Percentiles rank a stretch among this genome's conserved stretches.
Conservation (phyloP, 805 yeast genomes). For the Metschnikowia sp. region DNA sequence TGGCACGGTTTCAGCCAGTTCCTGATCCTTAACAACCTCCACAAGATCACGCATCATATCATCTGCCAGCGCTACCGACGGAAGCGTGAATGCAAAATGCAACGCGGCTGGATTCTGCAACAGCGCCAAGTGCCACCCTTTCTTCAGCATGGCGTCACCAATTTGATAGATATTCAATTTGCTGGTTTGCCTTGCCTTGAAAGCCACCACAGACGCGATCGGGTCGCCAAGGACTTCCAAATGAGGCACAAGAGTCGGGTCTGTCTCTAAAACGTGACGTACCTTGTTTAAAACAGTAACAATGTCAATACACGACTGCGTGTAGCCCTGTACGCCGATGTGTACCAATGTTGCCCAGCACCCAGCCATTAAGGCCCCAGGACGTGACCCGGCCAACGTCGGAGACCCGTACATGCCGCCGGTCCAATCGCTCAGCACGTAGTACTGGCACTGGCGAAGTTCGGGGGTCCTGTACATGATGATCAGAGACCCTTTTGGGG, state of each 20-base stretch:
- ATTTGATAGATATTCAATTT: slow-evolving; percentile 66
- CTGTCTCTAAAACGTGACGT: slow-evolving; percentile 42
- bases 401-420: slow-evolving; percentile 98
- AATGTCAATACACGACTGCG: slow-evolving; percentile 60
- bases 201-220: slow-evolving; percentile 73
- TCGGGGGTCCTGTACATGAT: slow-evolving; percentile 77
- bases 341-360: slow-evolving; percentile 93
- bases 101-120: slow-evolving; percentile 88
- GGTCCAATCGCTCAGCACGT: slow-evolving; percentile 77
- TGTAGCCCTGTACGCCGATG: slow-evolving; percentile 84
- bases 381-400: slow-evolving; percentile 93
- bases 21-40: slow-evolving; percentile 41
- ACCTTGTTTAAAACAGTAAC: slow-evolving; percentile 61
- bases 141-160: slow-evolving; percentile 62
- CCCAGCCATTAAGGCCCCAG: slow-evolving; percentile 96
- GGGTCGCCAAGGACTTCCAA: slow-evolving; percentile 84
- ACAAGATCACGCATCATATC: slow-evolving; percentile 54
- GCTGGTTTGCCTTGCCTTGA: slow-evolving; percentile 45
- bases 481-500: slow-evolving; percentile 93
- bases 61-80: slow-evolving; percentile 60
- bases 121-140: slow-evolving; percentile 88
- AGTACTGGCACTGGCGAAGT: slow-evolving; percentile 80
- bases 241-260: slow-evolving; percentile 46
- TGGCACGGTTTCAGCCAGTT: slow-evolving; percentile 22
- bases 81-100: slow-evolving; percentile 82